A percentile compares a stretch with the other conserved stretches of the same genome.
phyloP scores from a whole-genome alignment of 345 rosid species.

The Arabidopsis suecica region DNA sequence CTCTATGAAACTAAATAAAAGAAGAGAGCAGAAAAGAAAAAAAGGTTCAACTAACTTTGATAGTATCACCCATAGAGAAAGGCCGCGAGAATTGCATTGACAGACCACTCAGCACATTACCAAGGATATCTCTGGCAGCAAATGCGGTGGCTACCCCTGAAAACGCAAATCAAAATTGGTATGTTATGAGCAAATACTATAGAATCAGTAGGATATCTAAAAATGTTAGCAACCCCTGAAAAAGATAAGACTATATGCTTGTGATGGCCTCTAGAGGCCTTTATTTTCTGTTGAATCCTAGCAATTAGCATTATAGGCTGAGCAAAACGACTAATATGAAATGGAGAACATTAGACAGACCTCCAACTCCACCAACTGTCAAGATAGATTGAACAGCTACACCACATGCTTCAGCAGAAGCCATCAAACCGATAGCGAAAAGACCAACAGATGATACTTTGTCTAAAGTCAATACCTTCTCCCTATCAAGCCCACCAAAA shows the following conservation, averaged over 20 bases:
- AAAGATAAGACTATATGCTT: slow-evolving; percentile 1
- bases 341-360: slow-evolving; percentile 43
- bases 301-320: slow-evolving; percentile 12
- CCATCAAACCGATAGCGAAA: slow-evolving; percentile 75
- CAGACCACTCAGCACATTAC: slow-evolving; percentile 91
- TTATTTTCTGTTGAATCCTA: slow-evolving; percentile 8
- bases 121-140: slow-evolving; percentile 90
- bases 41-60: slow-evolving; percentile 63
- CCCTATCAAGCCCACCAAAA: slow-evolving; percentile 60
- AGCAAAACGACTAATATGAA: slow-evolving; percentile 24
- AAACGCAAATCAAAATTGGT: not conserved
- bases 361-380: slow-evolving; percentile 98
- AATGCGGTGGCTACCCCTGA: slow-evolving; percentile 98
- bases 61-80: slow-evolving; percentile 92
- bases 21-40: not conserved
- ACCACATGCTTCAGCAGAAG: slow-evolving; percentile 94
- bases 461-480: slow-evolving; percentile 75
- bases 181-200: not conserved
- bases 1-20: not conserved
- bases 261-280: not conserved
- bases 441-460: slow-evolving; percentile 83
- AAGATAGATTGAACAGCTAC: slow-evolving; percentile 92
- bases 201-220: not conserved
- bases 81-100: slow-evolving; percentile 89
- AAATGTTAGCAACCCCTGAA: not conserved